Evolutionary conservation across 371 early-diverging fungal genomes (phyloP), one percentile per base, ranked within the genome.

Genomic region (Apophysomyces trapeziformis): DNA sequence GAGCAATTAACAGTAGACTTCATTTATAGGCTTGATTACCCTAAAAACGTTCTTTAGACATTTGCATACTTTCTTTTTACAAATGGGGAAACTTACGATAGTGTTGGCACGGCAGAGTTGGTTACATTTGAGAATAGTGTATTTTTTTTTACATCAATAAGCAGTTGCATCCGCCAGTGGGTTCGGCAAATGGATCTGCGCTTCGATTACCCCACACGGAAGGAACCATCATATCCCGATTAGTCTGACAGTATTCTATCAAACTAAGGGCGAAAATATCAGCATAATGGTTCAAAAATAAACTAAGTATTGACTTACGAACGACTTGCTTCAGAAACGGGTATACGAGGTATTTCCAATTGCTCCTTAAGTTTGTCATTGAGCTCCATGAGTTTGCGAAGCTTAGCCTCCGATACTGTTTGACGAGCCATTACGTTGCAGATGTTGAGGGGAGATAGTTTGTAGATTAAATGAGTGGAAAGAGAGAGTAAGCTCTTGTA

Each of bases 341-440:
- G 81, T 9, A 80, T 76, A 61, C 81, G 81, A 50, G 68, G 73
- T 41, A 80, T 78, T 64, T 80, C 81, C 38, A 80, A 60, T 21
- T 80, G 81, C 37, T 80, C 81, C 67, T 77, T 77, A 43, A 80
- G 61, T 63, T 74, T 77, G 16, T 78, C 78, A 63, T 80, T 80
- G 26, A 76, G 58, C 56, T 80, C 81, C 32, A 76, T 66, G 44
- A 77, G 60, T 66, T 80, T 80, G 58, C 73, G 69, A 45, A 80
- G 71, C 60, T 80, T 80, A 5, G 81, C 69, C 70, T 80, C 81
- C 38, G 78, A 71, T 9, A 72, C 71, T 26, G 74, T 65, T 64
- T 65, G 70, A 64, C 76, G 69, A 57, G 47, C 16, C 47, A 47
- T 47, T 18, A n/a, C 9, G n/a, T 14, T 47, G 47, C 11, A 18